Evolutionary conservation across 2,329 filamentous ascomycete species (phyloP).

Genomic region (Parafenestella ontariensis): DNA sequence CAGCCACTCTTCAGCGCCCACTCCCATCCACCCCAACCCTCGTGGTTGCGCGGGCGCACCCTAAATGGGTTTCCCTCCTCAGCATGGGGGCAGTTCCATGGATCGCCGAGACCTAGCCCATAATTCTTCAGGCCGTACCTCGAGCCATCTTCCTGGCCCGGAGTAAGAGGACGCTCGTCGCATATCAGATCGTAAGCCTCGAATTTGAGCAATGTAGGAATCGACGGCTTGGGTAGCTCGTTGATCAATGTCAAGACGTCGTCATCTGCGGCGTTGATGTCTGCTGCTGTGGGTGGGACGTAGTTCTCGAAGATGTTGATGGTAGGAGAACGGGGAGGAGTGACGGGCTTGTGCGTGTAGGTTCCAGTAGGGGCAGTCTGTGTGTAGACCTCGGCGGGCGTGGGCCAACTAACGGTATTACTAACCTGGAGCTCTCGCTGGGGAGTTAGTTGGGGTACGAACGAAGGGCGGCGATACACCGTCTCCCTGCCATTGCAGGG

Average conservation of each 20-base stretch:
- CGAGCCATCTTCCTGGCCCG: constrained; percentile 19
- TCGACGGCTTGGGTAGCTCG: constrained; percentile 12
- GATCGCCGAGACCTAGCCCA: constrained; percentile 13
- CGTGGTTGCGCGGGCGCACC: not conserved
- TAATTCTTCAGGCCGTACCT: constrained; percentile 26
- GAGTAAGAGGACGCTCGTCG: constrained; percentile 24
- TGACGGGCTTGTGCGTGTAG: not conserved
- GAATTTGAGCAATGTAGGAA: constrained; percentile 7
- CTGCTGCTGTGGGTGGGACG: constrained; percentile 8
- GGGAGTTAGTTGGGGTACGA: not conserved
- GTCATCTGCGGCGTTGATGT: constrained; percentile 16
- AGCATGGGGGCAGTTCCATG: constrained; percentile 11
- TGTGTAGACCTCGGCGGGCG: constrained; percentile 23
- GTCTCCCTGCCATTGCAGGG: not conserved
- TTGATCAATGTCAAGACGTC: constrained; percentile 17
- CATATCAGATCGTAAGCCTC: constrained; percentile 7
- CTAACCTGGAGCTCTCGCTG: constrained; percentile 1
- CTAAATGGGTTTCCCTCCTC: not conserved
- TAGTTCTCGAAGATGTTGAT: constrained; percentile 3
- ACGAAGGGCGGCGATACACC: not conserved
- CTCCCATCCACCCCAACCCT: not conserved
- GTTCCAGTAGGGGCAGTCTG: not conserved
- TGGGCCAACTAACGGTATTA: constrained; percentile 21
- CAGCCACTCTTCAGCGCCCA: not conserved
- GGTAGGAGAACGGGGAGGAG: not conserved